Percentiles rank a stretch among this genome's conserved stretches.
These are phyloP conservation scores for Adansonia gregorii DNA, from an alignment of 441 rosid species.

Conservation along the genomic window DNA sequence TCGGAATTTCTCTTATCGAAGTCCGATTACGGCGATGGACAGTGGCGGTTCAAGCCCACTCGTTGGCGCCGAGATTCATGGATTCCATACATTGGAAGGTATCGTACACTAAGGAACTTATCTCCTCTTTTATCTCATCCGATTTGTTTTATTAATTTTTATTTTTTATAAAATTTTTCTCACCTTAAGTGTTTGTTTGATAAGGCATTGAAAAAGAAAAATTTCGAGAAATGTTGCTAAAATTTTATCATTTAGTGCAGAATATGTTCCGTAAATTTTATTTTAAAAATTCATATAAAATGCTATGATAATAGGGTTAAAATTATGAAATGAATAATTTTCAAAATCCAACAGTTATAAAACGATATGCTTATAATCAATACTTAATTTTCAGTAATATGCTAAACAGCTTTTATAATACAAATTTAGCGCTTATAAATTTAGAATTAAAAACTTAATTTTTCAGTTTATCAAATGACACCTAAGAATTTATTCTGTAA, in stretches of 20 bases:
- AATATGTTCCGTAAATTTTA: not conserved
- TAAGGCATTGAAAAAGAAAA: too few species aligned
- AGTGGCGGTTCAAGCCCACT: slow-evolving; percentile 45
- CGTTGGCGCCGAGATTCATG: slow-evolving; percentile 85
- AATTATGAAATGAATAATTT: not conserved
- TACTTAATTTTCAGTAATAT: too few species aligned
- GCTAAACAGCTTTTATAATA: not conserved
- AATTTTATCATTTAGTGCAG: too few species aligned
- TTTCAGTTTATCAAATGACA: too few species aligned
- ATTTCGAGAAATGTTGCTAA: too few species aligned
- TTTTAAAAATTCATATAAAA: not conserved
- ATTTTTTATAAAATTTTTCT: slow-evolving; percentile 5
- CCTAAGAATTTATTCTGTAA: not conserved
- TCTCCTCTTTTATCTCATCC: not conserved
- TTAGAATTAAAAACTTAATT: not conserved
- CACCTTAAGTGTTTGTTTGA: not conserved
- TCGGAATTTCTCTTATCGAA: not conserved
- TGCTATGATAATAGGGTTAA: not conserved
- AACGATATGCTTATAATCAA: too few species aligned
- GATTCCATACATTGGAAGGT: slow-evolving; percentile 84
- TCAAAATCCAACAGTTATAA: too few species aligned
- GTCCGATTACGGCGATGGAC: slow-evolving; percentile 40
- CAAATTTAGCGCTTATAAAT: not conserved
- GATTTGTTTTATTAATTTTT: not conserved
- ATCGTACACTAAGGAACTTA: not conserved